Conservation (phyloP, 169 alveolate species). For the Cytauxzoon felis region DNA sequence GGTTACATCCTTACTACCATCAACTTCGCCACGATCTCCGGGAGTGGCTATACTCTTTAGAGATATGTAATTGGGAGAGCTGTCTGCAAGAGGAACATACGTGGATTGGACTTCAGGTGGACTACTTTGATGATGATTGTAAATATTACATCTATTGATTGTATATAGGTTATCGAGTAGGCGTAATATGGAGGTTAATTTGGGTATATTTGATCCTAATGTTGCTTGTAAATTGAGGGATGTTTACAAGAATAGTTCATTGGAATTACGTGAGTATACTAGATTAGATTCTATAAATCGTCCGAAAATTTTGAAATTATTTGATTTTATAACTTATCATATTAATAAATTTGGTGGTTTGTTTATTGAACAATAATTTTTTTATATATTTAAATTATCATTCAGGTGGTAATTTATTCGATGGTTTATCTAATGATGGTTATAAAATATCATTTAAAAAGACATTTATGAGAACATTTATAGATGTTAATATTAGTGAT, state of each 20-base stretch:
- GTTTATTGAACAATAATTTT: not conserved
- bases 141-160: not conserved
- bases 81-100: no score
- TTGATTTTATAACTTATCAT: constrained; percentile 39
- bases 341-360: constrained; percentile 29
- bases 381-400: not conserved
- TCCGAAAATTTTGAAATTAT: constrained; percentile 24
- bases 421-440: constrained; percentile 51
- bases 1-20: no score
- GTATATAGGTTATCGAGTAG: constrained; percentile 55
- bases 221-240: constrained; percentile 40
- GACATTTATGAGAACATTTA: constrained; percentile 56
- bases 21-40: no score
- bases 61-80: no score
- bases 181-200: constrained; percentile 67
- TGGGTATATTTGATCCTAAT: constrained; percentile 62
- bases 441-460: constrained; percentile 46
- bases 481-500: constrained; percentile 56
- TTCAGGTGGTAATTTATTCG: constrained; percentile 41
- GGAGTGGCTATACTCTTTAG: no score
- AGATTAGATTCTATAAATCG: constrained; percentile 16
- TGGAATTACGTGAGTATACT: constrained; percentile 49
- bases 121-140: not conserved
- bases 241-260: constrained; percentile 25
- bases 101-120: no score